Evolutionary conservation across 1,284 basidiomycete species (phyloP).

Genomic region (Tylopilus sp.): DNA sequence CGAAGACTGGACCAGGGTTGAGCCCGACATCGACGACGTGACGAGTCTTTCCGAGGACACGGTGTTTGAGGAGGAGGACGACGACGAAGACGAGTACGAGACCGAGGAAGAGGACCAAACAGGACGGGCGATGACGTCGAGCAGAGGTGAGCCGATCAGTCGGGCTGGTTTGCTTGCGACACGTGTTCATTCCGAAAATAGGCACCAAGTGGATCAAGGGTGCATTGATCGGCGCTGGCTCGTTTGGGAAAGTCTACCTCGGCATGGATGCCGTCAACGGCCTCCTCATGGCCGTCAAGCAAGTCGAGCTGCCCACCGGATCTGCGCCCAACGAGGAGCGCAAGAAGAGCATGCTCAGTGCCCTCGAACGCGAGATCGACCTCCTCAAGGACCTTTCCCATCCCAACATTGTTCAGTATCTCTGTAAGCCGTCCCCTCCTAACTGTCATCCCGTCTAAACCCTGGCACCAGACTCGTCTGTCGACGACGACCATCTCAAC

Average conservation of each 20-base stretch:
- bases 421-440: conserved; percentile 57
- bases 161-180: neutral
- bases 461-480: conserved; percentile 73
- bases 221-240: conserved; percentile 95
- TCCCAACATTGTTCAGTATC: conserved; percentile 97
- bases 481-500: conserved; percentile 87
- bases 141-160: conserved; percentile 51
- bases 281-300: conserved; percentile 98
- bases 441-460: neutral
- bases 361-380: conserved; percentile 95
- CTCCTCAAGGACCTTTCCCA: conserved; percentile 94
- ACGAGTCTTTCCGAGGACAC: conserved; percentile 43
- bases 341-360: conserved; percentile 93
- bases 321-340: conserved; percentile 88
- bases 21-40: conserved; percentile 44
- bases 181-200: conserved; percentile 24
- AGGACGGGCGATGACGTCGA: conserved; percentile 60
- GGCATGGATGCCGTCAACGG: conserved; percentile 97
- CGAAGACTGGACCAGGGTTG: conserved; percentile 71
- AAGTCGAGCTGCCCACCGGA: conserved; percentile 91
- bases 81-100: conserved; percentile 40
- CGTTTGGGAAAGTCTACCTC: conserved; percentile 93
- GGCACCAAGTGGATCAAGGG: conserved; percentile 99
- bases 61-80: conserved; percentile 45
- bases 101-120: conserved; percentile 54